A percentile compares a stretch with the other conserved stretches of the same genome.
phyloP scores from a whole-genome alignment of 495 filamentous ascomycete species.

The Podospora pseudocomata region DNA sequence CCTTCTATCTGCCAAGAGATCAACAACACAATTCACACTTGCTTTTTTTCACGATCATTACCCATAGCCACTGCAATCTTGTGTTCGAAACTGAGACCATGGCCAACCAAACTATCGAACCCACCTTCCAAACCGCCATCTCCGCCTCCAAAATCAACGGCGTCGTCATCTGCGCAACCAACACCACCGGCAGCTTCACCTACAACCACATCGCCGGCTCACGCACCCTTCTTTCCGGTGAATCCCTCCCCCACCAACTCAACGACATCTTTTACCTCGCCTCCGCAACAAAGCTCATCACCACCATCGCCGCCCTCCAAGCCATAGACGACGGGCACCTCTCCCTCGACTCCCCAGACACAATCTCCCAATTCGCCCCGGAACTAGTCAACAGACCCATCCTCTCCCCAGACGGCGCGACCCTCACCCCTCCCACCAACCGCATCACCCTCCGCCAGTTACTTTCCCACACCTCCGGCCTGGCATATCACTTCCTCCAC shows the following conservation, averaged over 20 bases:
- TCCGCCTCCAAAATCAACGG: conserved; percentile 26
- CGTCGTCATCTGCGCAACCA: conserved; percentile 28
- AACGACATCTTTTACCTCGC: conserved; percentile 36
- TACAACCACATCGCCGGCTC: conserved; percentile 24
- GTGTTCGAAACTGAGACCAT: not conserved
- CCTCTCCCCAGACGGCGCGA: not conserved
- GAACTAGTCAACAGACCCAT: conserved; percentile 35
- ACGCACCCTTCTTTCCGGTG: conserved; percentile 38
- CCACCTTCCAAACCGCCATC: conserved; percentile 27
- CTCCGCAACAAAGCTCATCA: conserved; percentile 58
- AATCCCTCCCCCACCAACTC: conserved; percentile 35
- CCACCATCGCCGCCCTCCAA: conserved; percentile 45
- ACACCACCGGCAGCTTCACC: conserved; percentile 23
- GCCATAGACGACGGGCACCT: conserved; percentile 49
- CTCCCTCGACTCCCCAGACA: conserved; percentile 32
- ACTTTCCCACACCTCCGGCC: conserved; percentile 6
- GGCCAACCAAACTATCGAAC: conserved; percentile 15
- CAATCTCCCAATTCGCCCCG: conserved; percentile 39
- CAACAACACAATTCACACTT: not conserved
- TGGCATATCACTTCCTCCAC: conserved; percentile 25
- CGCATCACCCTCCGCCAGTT: not conserved
- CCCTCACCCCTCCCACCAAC: not conserved
- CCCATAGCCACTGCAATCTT: not conserved
- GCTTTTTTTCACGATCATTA: not conserved
- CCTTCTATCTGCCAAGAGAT: not conserved